Evolutionary conservation across 2,329 filamentous ascomycete genomes (phyloP), one percentile per base, ranked within the genome.

Genomic region (Paecilomyces dactylethromorphus): DNA sequence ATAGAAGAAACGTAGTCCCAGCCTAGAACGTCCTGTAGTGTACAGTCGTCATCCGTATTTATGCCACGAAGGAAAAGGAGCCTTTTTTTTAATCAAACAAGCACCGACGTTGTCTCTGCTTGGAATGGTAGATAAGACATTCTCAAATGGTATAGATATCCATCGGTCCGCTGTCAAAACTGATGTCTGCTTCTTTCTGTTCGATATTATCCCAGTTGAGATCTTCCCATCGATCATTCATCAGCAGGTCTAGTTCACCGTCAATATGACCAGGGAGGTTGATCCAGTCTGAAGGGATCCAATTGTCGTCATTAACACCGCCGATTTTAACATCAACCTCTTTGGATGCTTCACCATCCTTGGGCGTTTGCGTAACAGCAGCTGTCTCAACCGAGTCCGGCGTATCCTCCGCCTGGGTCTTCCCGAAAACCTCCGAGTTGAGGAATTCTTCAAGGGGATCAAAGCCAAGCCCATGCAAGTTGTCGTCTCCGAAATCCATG

Each of bases 161-260:
- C 45, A 71, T 66, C 8, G 61, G 65, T 53, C 59, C 62, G 55
- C 68, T 67, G 53, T 70, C 66, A 49, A 64, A 58, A 50, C 60
- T 64, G 52, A 66, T 59, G 18, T 68, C 64, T 24, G 65, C 64
- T 31, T 70, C 68, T 22, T 69, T 69, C 11, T 64, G 65, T n/a
- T 73, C 69, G 39, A 74, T 59, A 12, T 65, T 64, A n/a, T 77
- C 74, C 74, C 76, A 78, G 56, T 78, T 72, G 32, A 77, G 65
- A 33, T 70, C 68, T 45, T 68, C 63, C 59, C 69, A 70, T 6
- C 68, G 60, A 6, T 71, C 66, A 45, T 65, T 68, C 60, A 66
- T 65, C 24, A 67, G 22, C 52, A 69, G 58, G 12, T 60, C 39
- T 8, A 45, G n/a, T 45, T 45, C 62, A 57, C 64, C 63, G 54